phyloP scores from a whole-genome alignment of 805 yeast genomes.

The Monosporozyma unispora region DNA sequence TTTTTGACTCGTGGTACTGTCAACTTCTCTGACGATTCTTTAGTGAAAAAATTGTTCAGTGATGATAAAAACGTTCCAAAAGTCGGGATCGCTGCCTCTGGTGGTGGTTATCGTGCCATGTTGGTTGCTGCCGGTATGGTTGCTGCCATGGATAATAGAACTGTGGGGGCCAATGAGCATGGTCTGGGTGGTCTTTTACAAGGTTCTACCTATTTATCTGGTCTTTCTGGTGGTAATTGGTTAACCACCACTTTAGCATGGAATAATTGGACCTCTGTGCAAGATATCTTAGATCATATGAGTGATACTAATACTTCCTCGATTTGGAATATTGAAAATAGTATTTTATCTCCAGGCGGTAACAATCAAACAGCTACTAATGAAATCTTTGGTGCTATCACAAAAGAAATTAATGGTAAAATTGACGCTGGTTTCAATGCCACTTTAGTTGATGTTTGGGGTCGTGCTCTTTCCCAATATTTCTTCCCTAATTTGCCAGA shows the following conservation, averaged over 20 bases:
- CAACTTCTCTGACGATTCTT: constrained; percentile 15
- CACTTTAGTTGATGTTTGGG: constrained; percentile 72
- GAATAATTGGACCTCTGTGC: constrained; percentile 68
- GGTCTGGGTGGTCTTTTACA: constrained; percentile 72
- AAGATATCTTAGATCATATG: constrained; percentile 39
- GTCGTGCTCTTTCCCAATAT: constrained; percentile 63
- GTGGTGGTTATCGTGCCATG: constrained; percentile 93
- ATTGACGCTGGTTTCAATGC: constrained; percentile 55
- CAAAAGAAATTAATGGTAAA: constrained; percentile 44
- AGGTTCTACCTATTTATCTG: constrained; percentile 60
- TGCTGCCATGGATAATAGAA: constrained; percentile 73
- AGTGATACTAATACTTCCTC: constrained; percentile 28
- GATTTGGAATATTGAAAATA: constrained; percentile 63
- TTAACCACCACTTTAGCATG: constrained; percentile 56
- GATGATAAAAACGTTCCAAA: constrained; percentile 30
- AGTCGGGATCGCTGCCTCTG: constrained; percentile 59
- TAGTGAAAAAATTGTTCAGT: constrained; percentile 16
- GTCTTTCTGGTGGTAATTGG: constrained; percentile 85
- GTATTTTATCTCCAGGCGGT: constrained; percentile 58
- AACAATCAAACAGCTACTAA: constrained; percentile 43
- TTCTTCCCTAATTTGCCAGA: constrained; percentile 52
- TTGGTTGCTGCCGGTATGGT: constrained; percentile 76
- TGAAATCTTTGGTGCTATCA: constrained; percentile 43
- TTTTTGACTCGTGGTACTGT: constrained; percentile 37
- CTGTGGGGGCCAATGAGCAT: constrained; percentile 42